phyloP scores from a whole-genome alignment of 805 yeast genomes.

The Starmerella tilneyi region DNA sequence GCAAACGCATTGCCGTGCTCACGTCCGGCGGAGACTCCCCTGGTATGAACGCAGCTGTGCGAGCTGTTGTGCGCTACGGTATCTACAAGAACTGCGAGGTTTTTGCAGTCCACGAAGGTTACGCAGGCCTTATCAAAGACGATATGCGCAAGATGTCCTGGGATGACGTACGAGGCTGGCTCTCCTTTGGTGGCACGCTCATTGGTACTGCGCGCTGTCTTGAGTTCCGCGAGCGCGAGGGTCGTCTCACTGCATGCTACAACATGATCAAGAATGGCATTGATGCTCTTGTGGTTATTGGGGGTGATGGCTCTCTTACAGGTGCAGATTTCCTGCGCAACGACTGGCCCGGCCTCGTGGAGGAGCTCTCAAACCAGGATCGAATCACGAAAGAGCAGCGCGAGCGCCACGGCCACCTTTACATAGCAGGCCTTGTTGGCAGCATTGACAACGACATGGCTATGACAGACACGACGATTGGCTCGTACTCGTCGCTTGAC shows the following conservation, averaged over 20 bases:
- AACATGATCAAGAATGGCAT: constrained; percentile 80
- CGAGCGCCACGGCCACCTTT: constrained; percentile 56
- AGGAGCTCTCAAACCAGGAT: constrained; percentile 52
- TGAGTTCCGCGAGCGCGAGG: constrained; percentile 75
- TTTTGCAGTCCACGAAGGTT: constrained; percentile 87
- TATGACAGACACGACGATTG: constrained; percentile 90
- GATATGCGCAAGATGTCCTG: constrained; percentile 69
- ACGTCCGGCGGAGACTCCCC: constrained; percentile 99
- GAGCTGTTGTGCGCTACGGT: constrained; percentile 92
- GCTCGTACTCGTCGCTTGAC: constrained; percentile 87
- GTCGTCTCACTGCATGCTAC: constrained; percentile 72
- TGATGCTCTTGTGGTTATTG: constrained; percentile 91
- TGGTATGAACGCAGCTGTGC: constrained; percentile 94
- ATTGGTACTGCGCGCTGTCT: constrained; percentile 93
- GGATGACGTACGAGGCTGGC: constrained; percentile 92
- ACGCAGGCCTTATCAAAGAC: constrained; percentile 73
- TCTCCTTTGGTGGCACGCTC: constrained; percentile 85
- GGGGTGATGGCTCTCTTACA: constrained; percentile 97
- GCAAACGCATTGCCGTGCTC: constrained; percentile 77
- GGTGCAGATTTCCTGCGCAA: constrained; percentile 92
- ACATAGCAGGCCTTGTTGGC: constrained; percentile 90
- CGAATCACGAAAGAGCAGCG: constrained; percentile 50
- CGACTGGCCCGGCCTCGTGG: constrained; percentile 86
- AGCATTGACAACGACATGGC: constrained; percentile 98
- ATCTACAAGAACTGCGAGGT: constrained; percentile 81